phyloP scores from a whole-genome alignment of 2,329 filamentous ascomycete species.

The Ascosphaera aggregata region DNA sequence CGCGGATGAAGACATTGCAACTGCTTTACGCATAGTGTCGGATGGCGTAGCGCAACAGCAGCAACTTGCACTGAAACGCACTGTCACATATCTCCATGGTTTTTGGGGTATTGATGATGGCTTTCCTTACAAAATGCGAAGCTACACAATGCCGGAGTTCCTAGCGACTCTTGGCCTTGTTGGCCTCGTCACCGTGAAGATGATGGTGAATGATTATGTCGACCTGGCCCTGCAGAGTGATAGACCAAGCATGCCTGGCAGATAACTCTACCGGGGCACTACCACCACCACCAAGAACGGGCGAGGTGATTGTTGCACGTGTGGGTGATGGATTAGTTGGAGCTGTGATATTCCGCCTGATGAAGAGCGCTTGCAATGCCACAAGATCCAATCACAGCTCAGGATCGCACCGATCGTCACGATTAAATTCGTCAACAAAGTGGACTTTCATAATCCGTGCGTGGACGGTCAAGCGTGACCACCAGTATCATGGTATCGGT shows the following conservation, averaged over 20 bases:
- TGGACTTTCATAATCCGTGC: constrained; percentile 40
- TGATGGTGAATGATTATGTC: constrained; percentile 37
- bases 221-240: constrained; percentile 34
- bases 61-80: constrained; percentile 35
- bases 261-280: constrained; percentile 11
- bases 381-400: too few species aligned
- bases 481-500: constrained; percentile 50
- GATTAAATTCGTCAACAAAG: constrained; percentile 6
- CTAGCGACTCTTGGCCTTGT: constrained; percentile 38
- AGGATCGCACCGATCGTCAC: too few species aligned
- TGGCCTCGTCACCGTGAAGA: constrained; percentile 37
- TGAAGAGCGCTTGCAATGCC: too few species aligned
- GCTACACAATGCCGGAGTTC: constrained; percentile 29
- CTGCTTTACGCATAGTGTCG: constrained; percentile 49
- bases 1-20: constrained; percentile 34
- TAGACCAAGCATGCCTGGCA: constrained; percentile 36
- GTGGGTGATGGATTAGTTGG: constrained; percentile 48
- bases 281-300: constrained; percentile 21
- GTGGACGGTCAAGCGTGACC: constrained; percentile 53
- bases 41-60: constrained; percentile 68
- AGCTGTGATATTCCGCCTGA: constrained; percentile 33
- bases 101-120: too few species aligned
- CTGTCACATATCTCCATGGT: constrained; percentile 19
- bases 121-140: too few species aligned
- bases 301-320: constrained; percentile 40